Evolutionary conservation across 2,329 filamentous ascomycete genomes (phyloP).

Genomic region (Meredithiella fracta): DNA sequence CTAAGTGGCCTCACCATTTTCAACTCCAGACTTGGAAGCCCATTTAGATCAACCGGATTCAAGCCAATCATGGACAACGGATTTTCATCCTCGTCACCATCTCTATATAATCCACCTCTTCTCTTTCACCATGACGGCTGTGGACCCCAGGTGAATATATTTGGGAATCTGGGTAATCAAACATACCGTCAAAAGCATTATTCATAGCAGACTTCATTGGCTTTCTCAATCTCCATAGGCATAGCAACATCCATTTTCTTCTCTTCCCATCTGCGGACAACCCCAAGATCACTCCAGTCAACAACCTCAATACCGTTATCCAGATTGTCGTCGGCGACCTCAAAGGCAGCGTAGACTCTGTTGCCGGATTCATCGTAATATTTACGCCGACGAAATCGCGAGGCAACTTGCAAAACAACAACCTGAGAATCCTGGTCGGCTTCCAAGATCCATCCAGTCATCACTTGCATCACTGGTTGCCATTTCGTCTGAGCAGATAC

Average conservation of each 20-base stretch:
- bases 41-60: too few relatives aligned
- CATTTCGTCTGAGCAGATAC: background rate
- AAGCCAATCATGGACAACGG: too few relatives aligned
- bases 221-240: too few relatives aligned
- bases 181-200: too few relatives aligned
- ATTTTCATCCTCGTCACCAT: too few relatives aligned
- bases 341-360: background rate
- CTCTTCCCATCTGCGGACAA: background rate
- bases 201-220: too few relatives aligned
- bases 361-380: background rate
- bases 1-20: too few relatives aligned
- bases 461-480: background rate
- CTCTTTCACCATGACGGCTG: too few relatives aligned
- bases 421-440: background rate
- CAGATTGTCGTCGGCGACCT: background rate
- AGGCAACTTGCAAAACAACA: background rate
- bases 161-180: too few relatives aligned
- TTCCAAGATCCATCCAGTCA: background rate
- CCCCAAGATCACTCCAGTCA: background rate
- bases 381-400: background rate
- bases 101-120: too few relatives aligned
- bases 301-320: background rate
- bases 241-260: background rate
- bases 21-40: too few relatives aligned
- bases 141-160: too few relatives aligned